A percentile compares a stretch with the other conserved stretches of the same genome.
Conservation (phyloP, 164 flowering plant genomes). For the Nelumbo lutea region DNA sequence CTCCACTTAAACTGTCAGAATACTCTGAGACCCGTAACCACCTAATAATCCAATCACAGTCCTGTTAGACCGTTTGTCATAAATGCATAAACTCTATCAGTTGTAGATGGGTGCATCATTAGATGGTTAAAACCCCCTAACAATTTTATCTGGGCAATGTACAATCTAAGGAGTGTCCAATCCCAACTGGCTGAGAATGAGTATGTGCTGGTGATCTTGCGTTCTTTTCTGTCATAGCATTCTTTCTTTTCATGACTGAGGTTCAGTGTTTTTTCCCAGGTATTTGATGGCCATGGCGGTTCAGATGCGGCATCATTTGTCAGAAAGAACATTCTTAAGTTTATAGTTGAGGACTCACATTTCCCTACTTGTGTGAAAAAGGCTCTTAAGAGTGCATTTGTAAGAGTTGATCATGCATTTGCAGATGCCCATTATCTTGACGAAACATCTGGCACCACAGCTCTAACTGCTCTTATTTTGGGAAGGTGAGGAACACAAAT, state of each 20-base stretch:
- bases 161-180: not conserved
- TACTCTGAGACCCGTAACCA: not conserved
- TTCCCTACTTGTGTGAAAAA: conserved; percentile 59
- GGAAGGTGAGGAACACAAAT: conserved; percentile 51
- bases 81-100: not conserved
- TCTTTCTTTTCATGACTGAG: conserved; percentile 2
- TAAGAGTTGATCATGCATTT: conserved; percentile 78
- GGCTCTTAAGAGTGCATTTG: conserved; percentile 76
- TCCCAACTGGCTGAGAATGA: not conserved
- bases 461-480: conserved; percentile 65
- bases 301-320: conserved; percentile 75
- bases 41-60: too few relatives aligned
- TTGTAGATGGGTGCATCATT: not conserved
- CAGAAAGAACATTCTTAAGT: conserved; percentile 63
- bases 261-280: conserved; percentile 38
- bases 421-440: conserved; percentile 71
- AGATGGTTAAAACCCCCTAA: not conserved
- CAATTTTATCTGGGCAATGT: not conserved
- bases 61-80: too few relatives aligned
- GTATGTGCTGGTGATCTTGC: not conserved
- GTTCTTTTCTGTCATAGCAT: not conserved
- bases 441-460: conserved; percentile 92
- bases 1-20: not conserved
- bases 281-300: conserved; percentile 98
- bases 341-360: conserved; percentile 63